A percentile compares a stretch with the other conserved stretches of the same genome.
These are phyloP conservation scores for Alternaria tenuissima DNA, from an alignment of 2,329 filamentous ascomycete species.

Conservation along the genomic window DNA sequence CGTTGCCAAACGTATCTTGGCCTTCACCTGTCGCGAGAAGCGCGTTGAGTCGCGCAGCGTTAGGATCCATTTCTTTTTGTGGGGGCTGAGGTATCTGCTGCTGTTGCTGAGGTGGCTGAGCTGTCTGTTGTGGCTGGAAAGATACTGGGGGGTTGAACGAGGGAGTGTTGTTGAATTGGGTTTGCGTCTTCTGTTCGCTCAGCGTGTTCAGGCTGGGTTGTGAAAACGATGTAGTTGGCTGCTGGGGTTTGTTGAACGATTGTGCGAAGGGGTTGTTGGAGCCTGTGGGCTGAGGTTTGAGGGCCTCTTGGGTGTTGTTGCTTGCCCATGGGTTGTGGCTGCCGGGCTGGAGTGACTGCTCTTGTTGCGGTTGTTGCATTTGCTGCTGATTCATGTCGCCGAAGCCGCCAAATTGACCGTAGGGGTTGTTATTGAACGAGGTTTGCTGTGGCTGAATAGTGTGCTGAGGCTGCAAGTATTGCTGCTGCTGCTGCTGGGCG, in stretches of 20 bases:
- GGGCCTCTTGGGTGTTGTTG: slow-evolving; percentile 66
- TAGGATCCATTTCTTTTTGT: slow-evolving; percentile 61
- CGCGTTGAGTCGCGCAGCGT: slow-evolving; percentile 79
- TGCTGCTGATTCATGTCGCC: slow-evolving; percentile 43
- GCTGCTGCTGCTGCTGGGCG: slow-evolving; percentile 36
- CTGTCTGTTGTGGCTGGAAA: slow-evolving; percentile 51
- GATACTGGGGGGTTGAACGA: slow-evolving; percentile 59
- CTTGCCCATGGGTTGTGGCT: slow-evolving; percentile 93
- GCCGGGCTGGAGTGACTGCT: slow-evolving; percentile 75
- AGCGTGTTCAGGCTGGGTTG: slow-evolving; percentile 78
- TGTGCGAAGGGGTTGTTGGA: slow-evolving; percentile 97
- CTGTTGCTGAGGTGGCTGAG: slow-evolving; percentile 53
- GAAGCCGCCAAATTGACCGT: slow-evolving; percentile 47
- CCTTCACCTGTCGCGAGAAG: slow-evolving; percentile 88
- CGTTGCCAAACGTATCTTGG: slow-evolving; percentile 96
- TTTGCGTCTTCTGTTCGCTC: slow-evolving; percentile 83
- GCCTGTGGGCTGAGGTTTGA: slow-evolving; percentile 86
- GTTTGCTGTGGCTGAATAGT: slow-evolving; percentile 66
- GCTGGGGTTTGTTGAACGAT: slow-evolving; percentile 64
- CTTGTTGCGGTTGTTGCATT: slow-evolving; percentile 58
- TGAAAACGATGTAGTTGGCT: slow-evolving; percentile 65
- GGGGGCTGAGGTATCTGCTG: slow-evolving; percentile 52
- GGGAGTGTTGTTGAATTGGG: slow-evolving; percentile 63
- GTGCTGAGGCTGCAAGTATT: slow-evolving; percentile 48
- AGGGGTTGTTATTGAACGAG: slow-evolving; percentile 60